Evolutionary conservation across 306 rosid genomes (phyloP), one percentile per base, ranked within the genome.

Genomic region (Alnus rubra): DNA sequence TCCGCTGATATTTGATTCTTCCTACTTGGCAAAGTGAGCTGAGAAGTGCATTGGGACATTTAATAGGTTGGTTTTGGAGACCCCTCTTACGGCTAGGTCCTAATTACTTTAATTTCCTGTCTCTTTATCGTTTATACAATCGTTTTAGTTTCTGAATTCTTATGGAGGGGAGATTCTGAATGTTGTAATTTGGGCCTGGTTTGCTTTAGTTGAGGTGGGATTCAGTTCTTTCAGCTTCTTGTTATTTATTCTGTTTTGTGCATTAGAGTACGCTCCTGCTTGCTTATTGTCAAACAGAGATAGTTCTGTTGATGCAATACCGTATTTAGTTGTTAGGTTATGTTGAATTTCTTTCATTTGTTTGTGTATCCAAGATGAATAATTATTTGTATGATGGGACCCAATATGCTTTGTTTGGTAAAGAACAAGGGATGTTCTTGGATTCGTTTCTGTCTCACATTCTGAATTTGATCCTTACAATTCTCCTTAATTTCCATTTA

Each of bases 1-100:
- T 75, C 81, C 78, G 14, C 53, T 35, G 62, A 76, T 33, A 28
- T 84, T 82, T 79, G 85, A 80, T 77, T 77, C 85, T 80, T 82
- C 50, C 28, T 79, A 60, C 69, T 79, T 70, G 67, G 5, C 79
- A 82, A 75, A 70, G 19, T 19, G 53, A 73, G 56, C 44, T 42
- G 45, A 52, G 42, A 81, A 76, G 69, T 33, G 62, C 78, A 48
- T 18, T 71, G 54, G 49, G 73, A 83, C 82, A 71, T 72, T 78
- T 80, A 75, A 19, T 74, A 53, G 52, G 50, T 31, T 39, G 56
- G 63, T 73, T 23, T 74, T 78, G 52, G 18, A 30, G 53, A 28
- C 58, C 65, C 52, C 54, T 45, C 37, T 47, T 49, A 12, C 2
- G 56, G 16, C 51, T 45, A 7, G 65, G 30, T 55, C 69, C 37